These are phyloP conservation scores for Suillus luteus DNA, from an alignment of 768 basidiomycete genomes.

Conservation along the genomic window DNA sequence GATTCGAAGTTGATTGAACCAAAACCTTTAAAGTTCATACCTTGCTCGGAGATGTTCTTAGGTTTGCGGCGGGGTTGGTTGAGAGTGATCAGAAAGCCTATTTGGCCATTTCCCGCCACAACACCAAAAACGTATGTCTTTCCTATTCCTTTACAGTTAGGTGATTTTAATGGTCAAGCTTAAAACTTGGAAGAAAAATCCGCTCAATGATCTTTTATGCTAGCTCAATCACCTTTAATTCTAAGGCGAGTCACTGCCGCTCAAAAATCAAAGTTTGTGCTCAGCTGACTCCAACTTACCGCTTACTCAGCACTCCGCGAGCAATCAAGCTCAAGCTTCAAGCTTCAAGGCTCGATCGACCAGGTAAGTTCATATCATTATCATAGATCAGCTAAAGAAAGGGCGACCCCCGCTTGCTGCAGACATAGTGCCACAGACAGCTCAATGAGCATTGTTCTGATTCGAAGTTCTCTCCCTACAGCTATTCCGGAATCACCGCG, in stretches of 20 bases:
- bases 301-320: slow-evolving; percentile 11
- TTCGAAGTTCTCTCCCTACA: background rate
- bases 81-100: slow-evolving; percentile 33
- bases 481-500: slow-evolving; percentile 1
- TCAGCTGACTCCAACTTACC: background rate
- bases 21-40: slow-evolving; percentile 47
- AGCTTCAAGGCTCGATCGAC: background rate
- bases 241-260: background rate
- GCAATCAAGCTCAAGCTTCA: slow-evolving; percentile 11
- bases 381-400: too few relatives aligned
- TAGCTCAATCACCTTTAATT: background rate
- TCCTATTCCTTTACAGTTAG: slow-evolving; percentile 1
- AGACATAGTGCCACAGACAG: background rate
- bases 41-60: slow-evolving; percentile 48
- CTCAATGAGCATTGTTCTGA: background rate
- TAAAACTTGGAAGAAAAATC: background rate
- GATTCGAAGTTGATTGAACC: slow-evolving; percentile 43
- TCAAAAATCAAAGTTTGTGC: slow-evolving; percentile 6
- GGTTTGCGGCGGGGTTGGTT: slow-evolving; percentile 59
- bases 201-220: background rate
- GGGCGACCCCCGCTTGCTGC: too few relatives aligned
- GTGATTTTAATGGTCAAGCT: background rate
- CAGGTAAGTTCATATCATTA: background rate
- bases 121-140: slow-evolving; percentile 13
- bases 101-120: slow-evolving; percentile 38